Percentiles rank a stretch among this genome's conserved stretches.
Evolutionary conservation across 2,329 filamentous ascomycete genomes (phyloP).

Genomic region (Calonectria fujianensis): DNA sequence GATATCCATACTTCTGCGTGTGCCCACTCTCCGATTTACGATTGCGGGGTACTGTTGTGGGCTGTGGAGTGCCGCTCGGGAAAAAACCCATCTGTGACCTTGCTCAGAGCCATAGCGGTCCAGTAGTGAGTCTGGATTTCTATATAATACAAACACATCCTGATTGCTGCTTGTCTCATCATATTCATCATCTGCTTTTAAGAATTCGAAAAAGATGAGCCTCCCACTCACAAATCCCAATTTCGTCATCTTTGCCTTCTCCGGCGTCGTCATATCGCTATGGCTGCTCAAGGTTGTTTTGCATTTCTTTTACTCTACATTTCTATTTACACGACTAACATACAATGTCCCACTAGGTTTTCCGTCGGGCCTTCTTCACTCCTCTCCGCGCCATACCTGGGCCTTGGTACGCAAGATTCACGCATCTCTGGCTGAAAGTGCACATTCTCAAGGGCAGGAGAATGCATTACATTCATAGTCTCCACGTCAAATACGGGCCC

Average conservation of each 20-base stretch:
- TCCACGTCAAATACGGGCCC: constrained; percentile 1
- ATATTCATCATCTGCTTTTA: not conserved
- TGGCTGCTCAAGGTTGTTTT: constrained; percentile 1
- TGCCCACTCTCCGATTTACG: not conserved
- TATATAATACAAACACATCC: not conserved
- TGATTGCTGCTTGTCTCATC: too few relatives aligned
- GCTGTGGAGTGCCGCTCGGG: not conserved
- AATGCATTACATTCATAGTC: constrained; percentile 4
- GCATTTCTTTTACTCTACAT: too few relatives aligned
- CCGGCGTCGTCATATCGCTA: not conserved
- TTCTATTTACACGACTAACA: not conserved
- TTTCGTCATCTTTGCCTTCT: not conserved
- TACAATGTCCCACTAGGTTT: not conserved
- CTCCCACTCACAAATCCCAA: not conserved
- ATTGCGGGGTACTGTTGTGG: not conserved
- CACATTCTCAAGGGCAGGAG: not conserved
- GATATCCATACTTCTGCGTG: not conserved
- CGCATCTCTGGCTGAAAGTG: not conserved
- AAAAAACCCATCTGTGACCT: not conserved
- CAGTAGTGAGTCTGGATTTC: not conserved
- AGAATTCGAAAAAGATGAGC: not conserved
- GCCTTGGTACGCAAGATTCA: constrained; percentile 15
- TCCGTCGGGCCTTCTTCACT: not conserved
- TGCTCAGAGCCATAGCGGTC: not conserved
- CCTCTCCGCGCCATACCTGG: not conserved